phyloP scores from a whole-genome alignment of 768 basidiomycete genomes.

The Trametes sanguinea region DNA sequence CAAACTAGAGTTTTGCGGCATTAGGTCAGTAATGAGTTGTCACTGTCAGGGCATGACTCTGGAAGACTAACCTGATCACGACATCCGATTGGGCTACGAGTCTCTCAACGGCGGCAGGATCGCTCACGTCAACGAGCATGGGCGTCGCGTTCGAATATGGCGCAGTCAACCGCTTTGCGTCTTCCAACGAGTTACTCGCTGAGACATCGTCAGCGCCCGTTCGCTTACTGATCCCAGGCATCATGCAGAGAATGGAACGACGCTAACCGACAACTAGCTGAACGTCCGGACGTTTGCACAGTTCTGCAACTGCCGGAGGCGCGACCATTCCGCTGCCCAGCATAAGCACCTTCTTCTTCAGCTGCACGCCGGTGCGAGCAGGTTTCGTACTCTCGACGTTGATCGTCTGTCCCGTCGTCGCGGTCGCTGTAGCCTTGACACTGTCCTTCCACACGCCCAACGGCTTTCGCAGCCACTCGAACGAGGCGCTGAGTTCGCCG shows the following conservation, averaged over 20 bases:
- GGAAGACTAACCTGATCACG: slow-evolving; percentile 69
- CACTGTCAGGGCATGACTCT: not conserved
- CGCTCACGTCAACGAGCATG: slow-evolving; percentile 59
- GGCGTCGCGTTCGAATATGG: slow-evolving; percentile 54
- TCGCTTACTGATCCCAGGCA: not conserved
- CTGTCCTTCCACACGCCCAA: slow-evolving; percentile 47
- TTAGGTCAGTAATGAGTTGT: not conserved
- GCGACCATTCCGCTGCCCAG: slow-evolving; percentile 97
- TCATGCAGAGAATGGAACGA: not conserved
- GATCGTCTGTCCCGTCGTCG: not conserved
- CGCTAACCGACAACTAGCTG: slow-evolving; percentile 76
- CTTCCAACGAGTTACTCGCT: slow-evolving; percentile 75
- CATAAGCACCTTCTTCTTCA: slow-evolving; percentile 68
- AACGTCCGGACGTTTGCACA: slow-evolving; percentile 62
- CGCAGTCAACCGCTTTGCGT: slow-evolving; percentile 52
- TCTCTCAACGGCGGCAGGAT: slow-evolving; percentile 44
- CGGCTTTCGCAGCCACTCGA: slow-evolving; percentile 58
- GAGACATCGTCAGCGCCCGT: not conserved
- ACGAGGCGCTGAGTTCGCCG: slow-evolving; percentile 55
- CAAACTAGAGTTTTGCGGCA: slow-evolving; percentile 48
- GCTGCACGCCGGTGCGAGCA: slow-evolving; percentile 7
- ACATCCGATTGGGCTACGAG: slow-evolving; percentile 70
- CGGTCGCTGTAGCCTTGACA: not conserved
- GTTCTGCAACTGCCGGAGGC: slow-evolving; percentile 78
- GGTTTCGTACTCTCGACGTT: not conserved